Evolutionary conservation across 352 stramenopile genomes (phyloP).

Genomic region (Globisporangium barbulae): DNA sequence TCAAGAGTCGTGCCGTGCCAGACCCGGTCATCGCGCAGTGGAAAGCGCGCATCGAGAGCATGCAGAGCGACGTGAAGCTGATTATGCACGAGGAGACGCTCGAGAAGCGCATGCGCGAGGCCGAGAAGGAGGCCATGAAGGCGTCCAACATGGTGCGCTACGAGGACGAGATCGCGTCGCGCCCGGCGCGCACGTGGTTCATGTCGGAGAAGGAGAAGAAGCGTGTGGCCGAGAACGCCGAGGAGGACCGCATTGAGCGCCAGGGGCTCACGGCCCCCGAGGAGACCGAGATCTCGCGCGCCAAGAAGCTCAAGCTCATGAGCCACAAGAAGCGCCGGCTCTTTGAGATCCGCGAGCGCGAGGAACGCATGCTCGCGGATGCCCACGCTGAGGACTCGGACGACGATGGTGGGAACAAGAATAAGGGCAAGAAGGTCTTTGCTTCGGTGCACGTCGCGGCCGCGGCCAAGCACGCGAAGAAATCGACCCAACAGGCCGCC

Average conservation of each 20-base stretch:
- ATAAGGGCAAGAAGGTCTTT: conserved; percentile 66
- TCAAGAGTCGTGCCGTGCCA: conserved; percentile 89
- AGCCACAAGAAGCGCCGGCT: conserved; percentile 86
- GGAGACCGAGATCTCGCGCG: conserved; percentile 41
- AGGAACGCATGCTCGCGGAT: conserved; percentile 76
- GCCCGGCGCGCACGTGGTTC: conserved; percentile 91
- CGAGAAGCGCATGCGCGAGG: conserved; percentile 89
- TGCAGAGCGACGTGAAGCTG: conserved; percentile 71
- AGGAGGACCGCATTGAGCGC: conserved; percentile 50
- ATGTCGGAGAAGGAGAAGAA: conserved; percentile 90
- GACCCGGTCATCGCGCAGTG: conserved; percentile 86
- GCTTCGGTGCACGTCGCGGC: conserved; percentile 75
- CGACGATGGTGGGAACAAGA: conserved; percentile 25
- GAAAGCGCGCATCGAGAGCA: conserved; percentile 81
- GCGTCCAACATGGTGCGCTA: conserved; percentile 90
- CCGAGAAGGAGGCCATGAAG: conserved; percentile 86
- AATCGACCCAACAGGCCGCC: conserved; percentile 50
- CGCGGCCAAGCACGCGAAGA: conserved; percentile 81
- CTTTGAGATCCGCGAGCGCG: conserved; percentile 81
- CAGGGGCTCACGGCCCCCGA: conserved; percentile 32
- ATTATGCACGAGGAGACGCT: conserved; percentile 88
- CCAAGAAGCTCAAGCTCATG: conserved; percentile 81
- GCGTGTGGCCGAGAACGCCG: conserved; percentile 61
- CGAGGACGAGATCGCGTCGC: conserved; percentile 86
- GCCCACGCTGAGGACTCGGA: conserved; percentile 41